phyloP scores from a whole-genome alignment of 2,329 filamentous ascomycete genomes.

The Phyllosticta citriasiana region DNA sequence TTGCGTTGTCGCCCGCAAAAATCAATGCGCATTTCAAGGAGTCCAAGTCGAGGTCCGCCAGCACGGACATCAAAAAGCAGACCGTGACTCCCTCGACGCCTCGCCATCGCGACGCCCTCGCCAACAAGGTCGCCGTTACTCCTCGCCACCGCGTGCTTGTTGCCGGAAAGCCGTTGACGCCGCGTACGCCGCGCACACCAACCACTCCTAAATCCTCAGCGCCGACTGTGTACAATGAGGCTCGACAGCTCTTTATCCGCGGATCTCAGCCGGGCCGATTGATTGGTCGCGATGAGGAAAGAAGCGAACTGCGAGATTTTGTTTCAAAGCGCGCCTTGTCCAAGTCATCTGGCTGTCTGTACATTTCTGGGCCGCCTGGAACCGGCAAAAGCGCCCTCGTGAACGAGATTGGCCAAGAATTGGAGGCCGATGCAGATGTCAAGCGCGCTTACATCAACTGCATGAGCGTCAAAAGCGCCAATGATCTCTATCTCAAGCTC shows the following conservation, averaged over 20 bases:
- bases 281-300: slow-evolving; percentile 65
- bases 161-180: slow-evolving; percentile 62
- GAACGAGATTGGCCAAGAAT: slow-evolving; percentile 60
- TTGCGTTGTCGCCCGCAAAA: slow-evolving; percentile 36
- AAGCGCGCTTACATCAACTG: slow-evolving; percentile 82
- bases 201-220: slow-evolving; percentile 54
- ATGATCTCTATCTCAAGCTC: slow-evolving; percentile 73
- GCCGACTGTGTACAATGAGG: slow-evolving; percentile 75
- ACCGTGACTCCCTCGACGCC: slow-evolving; percentile 55
- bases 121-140: slow-evolving; percentile 59
- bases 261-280: slow-evolving; percentile 65
- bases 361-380: slow-evolving; percentile 89
- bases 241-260: slow-evolving; percentile 76
- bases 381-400: slow-evolving; percentile 96
- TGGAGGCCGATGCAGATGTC: slow-evolving; percentile 43
- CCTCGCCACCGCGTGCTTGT: slow-evolving; percentile 78
- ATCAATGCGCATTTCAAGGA: slow-evolving; percentile 35
- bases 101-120: slow-evolving; percentile 68
- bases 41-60: slow-evolving; percentile 35
- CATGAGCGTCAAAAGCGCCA: slow-evolving; percentile 86
- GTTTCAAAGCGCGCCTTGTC: slow-evolving; percentile 53
- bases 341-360: slow-evolving; percentile 68
- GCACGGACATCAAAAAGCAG: slow-evolving; percentile 35
- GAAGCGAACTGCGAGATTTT: slow-evolving; percentile 57
- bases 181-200: slow-evolving; percentile 68